phyloP scores from a whole-genome alignment of 1,284 basidiomycete genomes.

The Stygiomarasmius scandens region DNA sequence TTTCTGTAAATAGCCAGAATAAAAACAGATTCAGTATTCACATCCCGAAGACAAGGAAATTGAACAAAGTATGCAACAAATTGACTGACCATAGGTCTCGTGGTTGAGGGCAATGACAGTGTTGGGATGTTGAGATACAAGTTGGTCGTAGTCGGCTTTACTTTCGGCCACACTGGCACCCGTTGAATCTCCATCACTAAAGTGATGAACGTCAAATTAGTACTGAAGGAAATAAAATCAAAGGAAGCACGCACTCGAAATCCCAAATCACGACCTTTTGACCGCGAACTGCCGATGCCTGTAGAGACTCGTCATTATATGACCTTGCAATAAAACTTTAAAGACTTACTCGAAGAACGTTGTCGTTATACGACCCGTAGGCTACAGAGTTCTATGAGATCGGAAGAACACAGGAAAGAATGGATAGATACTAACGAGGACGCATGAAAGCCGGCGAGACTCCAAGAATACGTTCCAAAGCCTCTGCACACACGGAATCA shows the following conservation, averaged over 20 bases:
- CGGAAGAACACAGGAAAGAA: not conserved
- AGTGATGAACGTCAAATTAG: not conserved
- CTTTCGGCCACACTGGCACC: conserved; percentile 35
- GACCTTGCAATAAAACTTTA: too few species aligned
- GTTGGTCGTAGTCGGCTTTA: conserved; percentile 29
- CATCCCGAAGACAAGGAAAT: not conserved
- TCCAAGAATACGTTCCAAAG: conserved; percentile 34
- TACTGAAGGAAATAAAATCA: not conserved
- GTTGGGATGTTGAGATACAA: conserved; percentile 34
- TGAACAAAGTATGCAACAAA: not conserved
- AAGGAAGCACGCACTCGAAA: conserved; percentile 37
- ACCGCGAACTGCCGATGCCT: conserved; percentile 31
- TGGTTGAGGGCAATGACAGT: conserved; percentile 49
- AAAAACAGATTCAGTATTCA: not conserved
- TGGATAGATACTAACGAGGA: conserved; percentile 18
- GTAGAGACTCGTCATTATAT: conserved; percentile 38
- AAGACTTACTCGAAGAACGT: not conserved
- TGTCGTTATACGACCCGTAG: conserved; percentile 41
- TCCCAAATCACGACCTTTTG: conserved; percentile 45
- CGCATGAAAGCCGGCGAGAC: conserved; percentile 38
- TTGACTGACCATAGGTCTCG: conserved; percentile 36
- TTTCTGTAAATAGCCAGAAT: conserved; percentile 24
- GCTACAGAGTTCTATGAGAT: conserved; percentile 22
- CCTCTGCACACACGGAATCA: too few species aligned
- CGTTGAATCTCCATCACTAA: conserved; percentile 41